Evolutionary conservation across 192 early-diverging fungal genomes (phyloP).

Genomic region (Rhizophagus sp.): DNA sequence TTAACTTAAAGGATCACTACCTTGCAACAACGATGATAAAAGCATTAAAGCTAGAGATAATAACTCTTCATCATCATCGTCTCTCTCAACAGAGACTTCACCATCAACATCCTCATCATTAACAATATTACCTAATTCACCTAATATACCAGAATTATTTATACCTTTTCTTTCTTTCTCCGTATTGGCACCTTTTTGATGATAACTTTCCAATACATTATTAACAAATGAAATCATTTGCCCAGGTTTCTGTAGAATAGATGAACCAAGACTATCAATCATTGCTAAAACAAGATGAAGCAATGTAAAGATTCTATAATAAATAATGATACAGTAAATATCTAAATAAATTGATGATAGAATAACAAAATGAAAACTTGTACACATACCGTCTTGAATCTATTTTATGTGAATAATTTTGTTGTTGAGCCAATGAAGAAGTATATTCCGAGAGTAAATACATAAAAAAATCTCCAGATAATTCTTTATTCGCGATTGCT

Average conservation of each 20-base stretch:
- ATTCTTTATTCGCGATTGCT: slow-evolving; percentile 41
- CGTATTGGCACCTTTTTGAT: not conserved
- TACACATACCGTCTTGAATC: slow-evolving; percentile 50
- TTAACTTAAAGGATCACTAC: slow-evolving; percentile 29
- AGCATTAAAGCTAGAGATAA: slow-evolving; percentile 61
- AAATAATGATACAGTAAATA: slow-evolving; percentile 9
- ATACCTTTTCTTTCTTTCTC: not conserved
- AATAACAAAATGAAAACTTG: not conserved
- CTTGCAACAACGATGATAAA: slow-evolving; percentile 62
- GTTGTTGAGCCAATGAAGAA: slow-evolving; percentile 45
- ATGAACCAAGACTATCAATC: slow-evolving; percentile 72
- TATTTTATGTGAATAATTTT: slow-evolving; percentile 13
- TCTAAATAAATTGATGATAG: not conserved
- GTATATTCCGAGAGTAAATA: slow-evolving; percentile 72
- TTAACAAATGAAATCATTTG: slow-evolving; percentile 76
- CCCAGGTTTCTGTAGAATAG: slow-evolving; percentile 68
- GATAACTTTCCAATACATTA: slow-evolving; percentile 57
- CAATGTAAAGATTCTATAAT: slow-evolving; percentile 55
- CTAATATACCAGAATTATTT: not conserved
- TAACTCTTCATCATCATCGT: slow-evolving; percentile 57
- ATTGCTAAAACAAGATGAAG: slow-evolving; percentile 63
- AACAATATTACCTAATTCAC: slow-evolving; percentile 37
- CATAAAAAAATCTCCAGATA: slow-evolving; percentile 76
- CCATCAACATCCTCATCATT: slow-evolving; percentile 27
- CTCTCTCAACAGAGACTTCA: slow-evolving; percentile 39